Conservation (phyloP, 352 stramenopile species). For the Phytopythium litorale region DNA sequence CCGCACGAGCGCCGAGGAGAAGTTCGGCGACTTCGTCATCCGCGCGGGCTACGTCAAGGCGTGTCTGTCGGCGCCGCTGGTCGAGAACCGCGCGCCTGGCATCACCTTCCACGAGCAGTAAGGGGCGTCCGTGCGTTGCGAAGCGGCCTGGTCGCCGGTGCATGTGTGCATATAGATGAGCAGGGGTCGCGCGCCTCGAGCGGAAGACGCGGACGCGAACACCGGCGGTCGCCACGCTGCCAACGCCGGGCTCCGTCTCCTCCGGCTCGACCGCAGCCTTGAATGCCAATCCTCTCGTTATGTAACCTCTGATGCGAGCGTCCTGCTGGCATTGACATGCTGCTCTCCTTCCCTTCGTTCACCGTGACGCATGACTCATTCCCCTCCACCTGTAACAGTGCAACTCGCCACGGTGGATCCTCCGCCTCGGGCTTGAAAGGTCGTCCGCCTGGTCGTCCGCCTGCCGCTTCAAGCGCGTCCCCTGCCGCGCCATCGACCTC, state of each 20-base stretch:
- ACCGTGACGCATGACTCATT: too few species aligned
- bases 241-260: too few species aligned
- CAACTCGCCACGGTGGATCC: background rate
- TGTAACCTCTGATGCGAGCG: too few species aligned
- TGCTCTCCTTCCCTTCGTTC: too few species aligned
- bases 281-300: too few species aligned
- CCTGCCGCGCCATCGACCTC: background rate
- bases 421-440: conserved; percentile 8
- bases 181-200: background rate
- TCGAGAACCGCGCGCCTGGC: conserved; percentile 56
- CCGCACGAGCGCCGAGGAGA: conserved; percentile 61
- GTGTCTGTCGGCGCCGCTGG: conserved; percentile 53
- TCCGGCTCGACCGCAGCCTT: background rate
- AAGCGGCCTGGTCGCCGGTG: background rate
- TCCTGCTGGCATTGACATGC: too few species aligned
- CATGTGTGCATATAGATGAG: conserved; percentile 4
- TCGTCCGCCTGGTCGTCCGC: conserved; percentile 1
- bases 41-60: conserved; percentile 67
- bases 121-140: background rate
- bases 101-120: conserved; percentile 67
- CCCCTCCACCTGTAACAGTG: too few species aligned
- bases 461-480: background rate
- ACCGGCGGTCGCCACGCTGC: background rate
- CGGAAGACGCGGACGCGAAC: background rate
- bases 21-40: conserved; percentile 85